phyloP scores from a whole-genome alignment of 768 basidiomycete species.

The Strobilomyces confusus region DNA sequence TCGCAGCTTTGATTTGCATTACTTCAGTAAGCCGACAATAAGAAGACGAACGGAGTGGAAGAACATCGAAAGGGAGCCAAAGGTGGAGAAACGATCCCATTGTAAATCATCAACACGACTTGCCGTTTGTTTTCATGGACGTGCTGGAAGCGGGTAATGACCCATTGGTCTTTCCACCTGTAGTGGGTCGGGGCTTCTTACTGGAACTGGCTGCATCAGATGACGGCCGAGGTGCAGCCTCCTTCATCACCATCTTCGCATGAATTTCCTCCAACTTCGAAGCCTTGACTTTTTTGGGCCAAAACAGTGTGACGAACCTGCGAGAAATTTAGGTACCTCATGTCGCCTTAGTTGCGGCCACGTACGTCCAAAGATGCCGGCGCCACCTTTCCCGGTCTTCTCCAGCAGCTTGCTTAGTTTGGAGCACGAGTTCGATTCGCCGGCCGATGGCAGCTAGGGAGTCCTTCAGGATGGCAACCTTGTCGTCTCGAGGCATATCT shows the following conservation, averaged over 20 bases:
- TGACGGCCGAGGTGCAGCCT: conserved; percentile 59
- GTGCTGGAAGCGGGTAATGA: conserved; percentile 40
- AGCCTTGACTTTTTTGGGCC: conserved; percentile 96
- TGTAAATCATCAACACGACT: conserved; percentile 50
- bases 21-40: conserved; percentile 23
- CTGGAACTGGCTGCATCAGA: conserved; percentile 41
- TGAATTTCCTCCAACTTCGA: conserved; percentile 93
- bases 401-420: conserved; percentile 69
- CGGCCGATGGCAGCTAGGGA: conserved; percentile 91
- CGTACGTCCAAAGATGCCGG: conserved; percentile 95
- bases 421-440: conserved; percentile 82
- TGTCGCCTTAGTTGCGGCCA: conserved; percentile 22
- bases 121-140: conserved; percentile 55
- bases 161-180: conserved; percentile 50
- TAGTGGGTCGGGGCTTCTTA: conserved; percentile 59
- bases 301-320: conserved; percentile 93
- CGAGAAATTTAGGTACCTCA: conserved; percentile 5
- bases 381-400: conserved; percentile 86
- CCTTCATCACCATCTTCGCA: conserved; percentile 93
- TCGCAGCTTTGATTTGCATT: conserved; percentile 24
- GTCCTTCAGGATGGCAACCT: conserved; percentile 93
- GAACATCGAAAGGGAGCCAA: conserved; percentile 21
- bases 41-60: conserved; percentile 14
- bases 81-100: conserved; percentile 10
- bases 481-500: conserved; percentile 91